phyloP scores from a whole-genome alignment of 1,139 yeast species.

The Kodamaea derodonti region DNA sequence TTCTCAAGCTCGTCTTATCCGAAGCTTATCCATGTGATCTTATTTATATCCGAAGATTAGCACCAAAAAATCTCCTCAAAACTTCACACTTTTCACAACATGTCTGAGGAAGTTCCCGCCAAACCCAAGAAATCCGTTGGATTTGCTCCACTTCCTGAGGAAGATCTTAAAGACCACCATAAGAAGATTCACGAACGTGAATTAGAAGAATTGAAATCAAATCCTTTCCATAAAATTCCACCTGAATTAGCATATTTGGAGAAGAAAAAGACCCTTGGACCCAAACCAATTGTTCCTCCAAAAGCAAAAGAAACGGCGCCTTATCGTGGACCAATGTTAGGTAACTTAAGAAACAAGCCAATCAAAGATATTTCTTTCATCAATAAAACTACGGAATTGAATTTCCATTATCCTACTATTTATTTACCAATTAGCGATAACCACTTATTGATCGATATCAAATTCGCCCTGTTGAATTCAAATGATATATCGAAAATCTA shows the following conservation, averaged over 20 bases:
- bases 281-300: constrained; percentile 7
- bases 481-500: constrained; percentile 37
- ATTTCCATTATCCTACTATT: constrained; percentile 39
- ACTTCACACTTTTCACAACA: too few relatives aligned
- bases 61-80: too few relatives aligned
- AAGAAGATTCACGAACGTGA: constrained; percentile 22
- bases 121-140: constrained; percentile 33
- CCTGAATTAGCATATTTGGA: constrained; percentile 41
- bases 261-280: constrained; percentile 21
- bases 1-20: too few relatives aligned
- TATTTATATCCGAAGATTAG: too few relatives aligned
- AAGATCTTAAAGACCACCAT: constrained; percentile 37
- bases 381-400: constrained; percentile 40
- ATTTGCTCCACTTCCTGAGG: constrained; percentile 39
- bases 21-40: too few relatives aligned
- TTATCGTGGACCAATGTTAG: constrained; percentile 13
- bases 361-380: constrained; percentile 41
- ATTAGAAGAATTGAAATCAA: constrained; percentile 20
- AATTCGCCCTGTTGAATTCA: constrained; percentile 37
- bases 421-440: constrained; percentile 32
- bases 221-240: constrained; percentile 42
- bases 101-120: too few relatives aligned
- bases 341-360: constrained; percentile 32
- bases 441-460: constrained; percentile 34
- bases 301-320: constrained; percentile 3